phyloP scores from a whole-genome alignment of 176 grass and related monocot genomes.

The Carex scoparia region DNA sequence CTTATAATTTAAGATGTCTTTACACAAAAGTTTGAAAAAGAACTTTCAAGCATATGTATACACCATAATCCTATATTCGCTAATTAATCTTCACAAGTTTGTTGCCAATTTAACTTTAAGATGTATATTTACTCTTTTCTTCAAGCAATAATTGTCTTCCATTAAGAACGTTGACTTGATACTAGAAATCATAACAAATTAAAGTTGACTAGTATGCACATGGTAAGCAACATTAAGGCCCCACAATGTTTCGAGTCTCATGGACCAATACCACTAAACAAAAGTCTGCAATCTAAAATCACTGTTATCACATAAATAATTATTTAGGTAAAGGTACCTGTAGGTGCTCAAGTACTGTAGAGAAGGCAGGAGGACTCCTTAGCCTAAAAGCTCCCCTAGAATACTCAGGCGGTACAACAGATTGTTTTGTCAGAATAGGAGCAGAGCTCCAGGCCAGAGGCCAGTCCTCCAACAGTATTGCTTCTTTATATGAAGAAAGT shows the following conservation, averaged over 20 bases:
- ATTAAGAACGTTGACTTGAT: background rate
- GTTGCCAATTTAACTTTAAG: background rate
- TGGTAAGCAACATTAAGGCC: background rate
- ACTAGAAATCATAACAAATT: background rate
- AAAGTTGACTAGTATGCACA: background rate
- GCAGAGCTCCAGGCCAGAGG: constrained; percentile 81
- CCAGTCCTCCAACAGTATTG: constrained; percentile 83
- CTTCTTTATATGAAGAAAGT: constrained; percentile 79
- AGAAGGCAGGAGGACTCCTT: constrained; percentile 75
- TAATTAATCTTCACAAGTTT: background rate
- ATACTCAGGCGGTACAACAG: constrained; percentile 84
- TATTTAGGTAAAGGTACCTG: constrained; percentile 36
- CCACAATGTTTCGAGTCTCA: background rate
- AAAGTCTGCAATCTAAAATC: background rate
- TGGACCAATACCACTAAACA: background rate
- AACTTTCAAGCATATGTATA: background rate
- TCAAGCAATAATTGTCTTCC: background rate
- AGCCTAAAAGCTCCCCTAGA: constrained; percentile 87
- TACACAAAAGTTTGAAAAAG: background rate
- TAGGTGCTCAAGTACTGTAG: constrained; percentile 80
- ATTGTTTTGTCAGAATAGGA: constrained; percentile 78
- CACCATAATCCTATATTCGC: background rate
- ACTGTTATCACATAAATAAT: constrained; percentile 10
- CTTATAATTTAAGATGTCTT: background rate
- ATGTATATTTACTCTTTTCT: background rate